Percentiles rank a stretch among this genome's conserved stretches.
Conservation (phyloP, 257 asterid genomes). For the Misopates orontium region DNA sequence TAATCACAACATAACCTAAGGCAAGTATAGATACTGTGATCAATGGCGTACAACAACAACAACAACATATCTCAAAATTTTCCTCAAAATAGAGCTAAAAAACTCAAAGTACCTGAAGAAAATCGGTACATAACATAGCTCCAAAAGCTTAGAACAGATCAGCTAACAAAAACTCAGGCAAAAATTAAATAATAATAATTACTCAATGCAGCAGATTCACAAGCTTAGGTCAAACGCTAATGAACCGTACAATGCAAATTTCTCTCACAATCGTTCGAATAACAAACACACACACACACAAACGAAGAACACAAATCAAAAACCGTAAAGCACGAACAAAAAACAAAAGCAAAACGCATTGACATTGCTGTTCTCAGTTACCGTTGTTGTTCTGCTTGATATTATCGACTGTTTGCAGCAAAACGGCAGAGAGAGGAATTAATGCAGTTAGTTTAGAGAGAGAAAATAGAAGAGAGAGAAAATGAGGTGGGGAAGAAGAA, state of each 20-base stretch:
- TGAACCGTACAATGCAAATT: conserved; percentile 23
- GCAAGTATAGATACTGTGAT: too few relatives aligned
- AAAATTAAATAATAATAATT: too few relatives aligned
- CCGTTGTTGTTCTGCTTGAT: conserved; percentile 19
- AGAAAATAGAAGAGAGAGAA: too few relatives aligned
- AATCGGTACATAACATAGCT: too few relatives aligned
- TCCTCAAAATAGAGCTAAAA: too few relatives aligned
- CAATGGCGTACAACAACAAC: too few relatives aligned
- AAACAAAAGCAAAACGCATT: conserved; percentile 10
- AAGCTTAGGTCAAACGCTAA: conserved; percentile 21
- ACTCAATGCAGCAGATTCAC: conserved; percentile 22
- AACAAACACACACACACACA: conserved; percentile 15
- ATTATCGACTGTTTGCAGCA: conserved; percentile 2
- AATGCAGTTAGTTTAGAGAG: too few relatives aligned
- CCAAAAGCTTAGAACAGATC: conserved; percentile 13
- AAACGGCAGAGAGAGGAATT: too few relatives aligned
- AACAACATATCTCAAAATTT: too few relatives aligned
- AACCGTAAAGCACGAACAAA: neutral
- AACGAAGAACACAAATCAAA: neutral
- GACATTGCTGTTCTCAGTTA: conserved; percentile 2
- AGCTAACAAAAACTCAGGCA: conserved; percentile 24
- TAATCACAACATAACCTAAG: too few relatives aligned
- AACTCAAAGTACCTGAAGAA: too few relatives aligned
- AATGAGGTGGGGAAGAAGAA: too few relatives aligned
- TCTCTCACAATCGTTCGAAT: conserved; percentile 9